Conservation (phyloP, 192 early-diverging fungal species). For the Obelidium mucronatum region DNA sequence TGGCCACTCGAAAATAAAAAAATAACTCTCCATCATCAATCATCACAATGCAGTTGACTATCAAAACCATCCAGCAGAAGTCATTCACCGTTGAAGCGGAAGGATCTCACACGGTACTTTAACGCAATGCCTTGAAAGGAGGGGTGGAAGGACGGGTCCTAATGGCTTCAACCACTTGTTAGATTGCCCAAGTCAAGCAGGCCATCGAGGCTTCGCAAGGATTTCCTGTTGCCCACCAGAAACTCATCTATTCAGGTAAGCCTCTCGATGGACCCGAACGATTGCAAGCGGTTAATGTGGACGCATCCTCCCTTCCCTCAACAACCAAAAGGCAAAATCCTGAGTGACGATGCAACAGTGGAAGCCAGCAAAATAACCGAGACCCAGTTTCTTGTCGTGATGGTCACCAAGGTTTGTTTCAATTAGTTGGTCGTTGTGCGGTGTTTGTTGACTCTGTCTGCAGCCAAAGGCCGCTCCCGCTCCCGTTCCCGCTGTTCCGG, state of each 20-base stretch:
- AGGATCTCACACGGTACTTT: constrained; percentile 55
- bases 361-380: constrained; percentile 80
- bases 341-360: constrained; percentile 78
- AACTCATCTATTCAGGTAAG: constrained; percentile 87
- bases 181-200: constrained; percentile 81
- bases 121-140: background rate
- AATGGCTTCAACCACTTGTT: background rate
- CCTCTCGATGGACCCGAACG: background rate
- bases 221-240: constrained; percentile 75
- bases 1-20: no score
- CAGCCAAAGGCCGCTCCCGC: constrained; percentile 44
- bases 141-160: background rate
- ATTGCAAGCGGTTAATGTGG: no score
- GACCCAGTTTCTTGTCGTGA: constrained; percentile 94
- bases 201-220: constrained; percentile 78
- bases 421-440: constrained; percentile 27
- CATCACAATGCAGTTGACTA: constrained; percentile 86
- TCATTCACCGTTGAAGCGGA: constrained; percentile 82
- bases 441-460: constrained; percentile 3
- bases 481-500: constrained; percentile 46
- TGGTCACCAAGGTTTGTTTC: constrained; percentile 85
- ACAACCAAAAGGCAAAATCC: constrained; percentile 77
- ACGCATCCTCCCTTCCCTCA: background rate
- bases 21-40: no score
- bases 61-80: constrained; percentile 94